A percentile compares a stretch with the other conserved stretches of the same genome.
Conservation (phyloP, 2,329 filamentous ascomycete genomes). For the Colletotrichum simmondsii region DNA sequence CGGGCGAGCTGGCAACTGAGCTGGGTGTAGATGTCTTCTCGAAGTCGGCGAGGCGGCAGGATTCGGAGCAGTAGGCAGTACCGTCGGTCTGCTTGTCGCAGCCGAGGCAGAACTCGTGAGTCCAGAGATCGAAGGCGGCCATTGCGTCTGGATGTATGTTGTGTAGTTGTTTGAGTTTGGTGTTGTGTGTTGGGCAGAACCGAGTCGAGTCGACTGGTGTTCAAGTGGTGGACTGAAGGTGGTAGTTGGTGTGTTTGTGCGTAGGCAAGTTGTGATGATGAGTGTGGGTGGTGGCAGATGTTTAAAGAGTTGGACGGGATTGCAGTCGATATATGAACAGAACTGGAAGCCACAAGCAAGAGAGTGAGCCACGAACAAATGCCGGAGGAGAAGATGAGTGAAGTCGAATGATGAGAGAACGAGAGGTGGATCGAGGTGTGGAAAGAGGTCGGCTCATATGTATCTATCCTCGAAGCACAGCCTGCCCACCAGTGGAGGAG, state of each 20-base stretch:
- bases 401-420: constrained; percentile 36
- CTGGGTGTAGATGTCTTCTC: constrained; percentile 74
- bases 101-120: constrained; percentile 91
- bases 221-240: neutral
- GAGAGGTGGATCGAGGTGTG: constrained; percentile 30
- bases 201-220: constrained; percentile 7
- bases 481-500: constrained; percentile 29
- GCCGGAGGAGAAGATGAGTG: constrained; percentile 29
- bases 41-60: constrained; percentile 88
- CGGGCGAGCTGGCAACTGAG: constrained; percentile 69
- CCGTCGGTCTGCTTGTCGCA: constrained; percentile 90
- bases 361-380: constrained; percentile 26
- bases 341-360: constrained; percentile 24
- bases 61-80: constrained; percentile 90
- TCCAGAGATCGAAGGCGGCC: constrained; percentile 69
- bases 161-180: neutral
- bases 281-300: neutral
- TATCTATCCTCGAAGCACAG: constrained; percentile 37
- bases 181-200: neutral
- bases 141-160: constrained; percentile 9
- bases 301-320: constrained; percentile 16
- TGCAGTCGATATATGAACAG: constrained; percentile 27
- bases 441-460: constrained; percentile 37
- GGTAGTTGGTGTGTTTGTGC: neutral
- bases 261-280: neutral